Base-by-base conservation (phyloP, 768 basidiomycete genomes). In the Tricholoma hemisulphureum region DNA sequence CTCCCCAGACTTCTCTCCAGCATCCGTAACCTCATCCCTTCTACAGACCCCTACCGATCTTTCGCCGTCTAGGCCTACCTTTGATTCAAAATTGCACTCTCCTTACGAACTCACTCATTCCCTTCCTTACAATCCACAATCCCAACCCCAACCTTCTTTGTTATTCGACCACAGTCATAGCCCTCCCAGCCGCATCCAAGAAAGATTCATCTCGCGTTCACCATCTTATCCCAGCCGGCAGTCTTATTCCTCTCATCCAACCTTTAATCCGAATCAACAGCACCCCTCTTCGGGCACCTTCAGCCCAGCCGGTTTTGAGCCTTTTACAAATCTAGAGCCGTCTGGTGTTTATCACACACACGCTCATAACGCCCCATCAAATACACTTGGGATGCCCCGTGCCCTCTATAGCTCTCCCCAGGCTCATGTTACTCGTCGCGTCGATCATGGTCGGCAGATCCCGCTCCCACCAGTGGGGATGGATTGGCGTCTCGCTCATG, bases 1-100 rank as follows among this genome's bases (percentile, higher is more conserved):
- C 60, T 83, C 86, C 43, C 87, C 88, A 0, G 88, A 90, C 63
- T 79, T 89, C 58, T 90, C 88, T 41, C 89, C 88, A 13, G 83
- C 83, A 34, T 90, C 89, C 28, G 86, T 82, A 2, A 80, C 86
- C 14, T 89, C 88, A 35, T 82, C 85, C 16, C 79, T 91, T 18
- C 72, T 90, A 58, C 46, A 49, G 14, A 91, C 89, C 0, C 89
- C 89, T 1, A 86, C 87, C 37, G 88, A 90, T 64, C 75, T 87
- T 51, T 89, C 88, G 13, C 89, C 89, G 24, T 81, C 83, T 53
- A 81, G 80, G 54, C 68, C 71, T 52, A 68, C 80, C 14, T 84
- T 86, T 64, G 85, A 88, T 61, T 66, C 79, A 53, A 88, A 80
- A 68, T 65, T 82, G 43, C 75, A 80, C 60, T 73, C 80, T 43